Evolutionary conservation across 208 protist genomes (phyloP), one percentile per base, ranked within the genome.

Genomic region (Trypanosoma mega): DNA sequence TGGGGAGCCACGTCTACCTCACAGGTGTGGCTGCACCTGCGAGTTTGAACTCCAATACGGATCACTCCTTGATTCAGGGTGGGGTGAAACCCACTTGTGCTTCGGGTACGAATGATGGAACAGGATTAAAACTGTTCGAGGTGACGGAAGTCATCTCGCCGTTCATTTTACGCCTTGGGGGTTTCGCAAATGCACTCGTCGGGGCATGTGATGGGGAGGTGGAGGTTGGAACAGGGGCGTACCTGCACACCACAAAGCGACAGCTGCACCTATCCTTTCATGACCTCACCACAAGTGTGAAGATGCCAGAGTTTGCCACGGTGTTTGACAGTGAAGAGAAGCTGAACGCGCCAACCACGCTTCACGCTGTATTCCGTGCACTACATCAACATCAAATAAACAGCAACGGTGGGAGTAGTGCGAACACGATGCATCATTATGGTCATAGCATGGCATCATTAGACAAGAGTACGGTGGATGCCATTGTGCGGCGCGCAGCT

Each of bases 191-290:
- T n/a, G 23, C 36, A 31, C 29, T 46, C 14, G n/a, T 47, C 30
- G 47, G 37, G 24, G 60, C 36, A 5, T 37, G 51, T 9, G 53
- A 68, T 23, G 34, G 34, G 34, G 5, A 56, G 8, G 58, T 89
- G 31, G 59, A 88, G 9, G 55, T 85, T 46, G 85, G 84, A 30
- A 78, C 57, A 31, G 72, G 63, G 16, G 82, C 93, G 44, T 96
- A 97, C 74, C 73, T 98, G 30, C 89, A 92, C 67, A 90, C 93
- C 8, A 94, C 96, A 5, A 98, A 97, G 75, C 81, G 78, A 47
- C 52, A 80, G 12, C 53, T 72, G 6, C 46, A 36, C 3, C 47
- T 97, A 56, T 36, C 51, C 45, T 94, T 92, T 62, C 55, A 70
- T 36, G 67, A 72, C n/a, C 59, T 96, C 12, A 68, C 55, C 39